These are phyloP conservation scores for Amauroascus verrucosus DNA, from an alignment of 2,329 filamentous ascomycete genomes.

Conservation along the genomic window DNA sequence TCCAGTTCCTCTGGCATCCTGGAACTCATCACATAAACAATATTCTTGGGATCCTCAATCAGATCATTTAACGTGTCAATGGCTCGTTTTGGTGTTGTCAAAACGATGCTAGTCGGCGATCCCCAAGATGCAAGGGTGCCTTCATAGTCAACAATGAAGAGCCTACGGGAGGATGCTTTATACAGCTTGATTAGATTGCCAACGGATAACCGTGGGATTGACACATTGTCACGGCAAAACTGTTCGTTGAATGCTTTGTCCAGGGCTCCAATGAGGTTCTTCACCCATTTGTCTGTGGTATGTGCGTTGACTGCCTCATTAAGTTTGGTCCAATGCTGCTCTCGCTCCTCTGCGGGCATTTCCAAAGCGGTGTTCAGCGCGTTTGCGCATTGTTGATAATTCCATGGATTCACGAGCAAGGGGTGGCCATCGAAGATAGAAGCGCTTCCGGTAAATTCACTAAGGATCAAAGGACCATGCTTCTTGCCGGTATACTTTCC, in stretches of 20 bases:
- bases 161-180: slow-evolving; percentile 51
- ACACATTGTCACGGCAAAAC: slow-evolving; percentile 70
- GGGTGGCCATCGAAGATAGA: slow-evolving; percentile 73
- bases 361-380: slow-evolving; percentile 75
- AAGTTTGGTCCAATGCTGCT: slow-evolving; percentile 61
- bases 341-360: slow-evolving; percentile 66
- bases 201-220: slow-evolving; percentile 73
- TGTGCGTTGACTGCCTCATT: slow-evolving; percentile 65
- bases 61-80: slow-evolving; percentile 74
- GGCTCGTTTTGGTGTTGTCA: slow-evolving; percentile 76
- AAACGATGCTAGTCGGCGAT: slow-evolving; percentile 70
- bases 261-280: slow-evolving; percentile 60
- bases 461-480: slow-evolving; percentile 80
- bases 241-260: slow-evolving; percentile 73
- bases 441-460: slow-evolving; percentile 88
- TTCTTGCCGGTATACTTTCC: slow-evolving; percentile 63
- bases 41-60: slow-evolving; percentile 67
- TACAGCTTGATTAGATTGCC: slow-evolving; percentile 57
- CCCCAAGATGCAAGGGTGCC: slow-evolving; percentile 84
- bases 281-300: slow-evolving; percentile 78
- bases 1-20: slow-evolving; percentile 81
- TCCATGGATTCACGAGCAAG: slow-evolving; percentile 87
- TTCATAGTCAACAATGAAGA: slow-evolving; percentile 91
- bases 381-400: slow-evolving; percentile 77
- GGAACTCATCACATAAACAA: slow-evolving; percentile 88